Base-by-base conservation (phyloP, 73 alveolate genomes). In the Paramecium sonneborni region DNA sequence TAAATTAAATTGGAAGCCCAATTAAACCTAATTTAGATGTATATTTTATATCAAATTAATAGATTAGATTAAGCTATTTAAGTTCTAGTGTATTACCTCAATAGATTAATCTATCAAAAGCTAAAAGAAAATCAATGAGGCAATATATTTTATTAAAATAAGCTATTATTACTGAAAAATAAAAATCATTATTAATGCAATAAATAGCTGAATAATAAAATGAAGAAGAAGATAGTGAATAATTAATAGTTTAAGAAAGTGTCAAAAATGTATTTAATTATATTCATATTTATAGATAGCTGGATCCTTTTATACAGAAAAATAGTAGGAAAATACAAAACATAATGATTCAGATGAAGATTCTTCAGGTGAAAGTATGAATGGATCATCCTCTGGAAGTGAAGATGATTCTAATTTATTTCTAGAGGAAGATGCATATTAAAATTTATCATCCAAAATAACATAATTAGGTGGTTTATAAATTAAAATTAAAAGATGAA, bases 71-170 rank as follows among this genome's bases (percentile, higher is more conserved):
- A 28, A 43, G 76, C 20, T 79, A 79, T 79, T 20, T 79, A 34
- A 28, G 62, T 12, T 43, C 69, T 8, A 46, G 76, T 41, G 55
- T 79, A 43, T 23, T 79, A 21, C 90, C 90, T 0, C 5, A 79
- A 79, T 24, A 32, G 18, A 79, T 79, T 5, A 79, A 79, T 23
- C 41, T 79, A 79, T 39, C 44, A 0, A 79, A 23, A 43, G 90
- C 90, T 43, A 79, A 46, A 18, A 79, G 74, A 46, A 79, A 44
- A 24, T 79, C 90, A 12, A 79, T 79, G 90, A 43, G 90, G 6
- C 32, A 79, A 44, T 79, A 79, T 43, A 79, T 79, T 20, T 23
- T 79, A 23, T 39, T 79, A 18, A 79, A 79, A 79, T 41, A 79
- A 43, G 90, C 90, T n/a, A 39, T 79, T 23, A 79, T 30, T 79